phyloP scores from a whole-genome alignment of 1,284 basidiomycete genomes.

The Pascua guehoae region DNA sequence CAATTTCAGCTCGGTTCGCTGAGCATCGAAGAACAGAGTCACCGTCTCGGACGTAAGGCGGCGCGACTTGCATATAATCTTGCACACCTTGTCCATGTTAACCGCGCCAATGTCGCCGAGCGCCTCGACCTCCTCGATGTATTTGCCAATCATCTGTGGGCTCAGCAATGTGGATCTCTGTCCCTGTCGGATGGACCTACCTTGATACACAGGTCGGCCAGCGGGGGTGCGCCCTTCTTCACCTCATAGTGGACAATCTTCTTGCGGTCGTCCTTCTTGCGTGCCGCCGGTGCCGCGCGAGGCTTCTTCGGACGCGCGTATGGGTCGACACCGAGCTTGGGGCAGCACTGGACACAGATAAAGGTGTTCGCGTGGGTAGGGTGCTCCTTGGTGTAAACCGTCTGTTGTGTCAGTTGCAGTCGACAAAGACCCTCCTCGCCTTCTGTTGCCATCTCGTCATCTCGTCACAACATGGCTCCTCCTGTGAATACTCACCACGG shows the following conservation, averaged over 20 bases:
- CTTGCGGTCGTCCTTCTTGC: slow-evolving; percentile 37
- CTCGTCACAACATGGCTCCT: not conserved
- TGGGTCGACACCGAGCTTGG: slow-evolving; percentile 68
- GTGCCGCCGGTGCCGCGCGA: slow-evolving; percentile 55
- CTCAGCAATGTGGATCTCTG: not conserved
- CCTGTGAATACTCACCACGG: slow-evolving; percentile 62
- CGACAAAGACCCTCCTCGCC: too few relatives aligned
- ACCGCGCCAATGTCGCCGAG: slow-evolving; percentile 77
- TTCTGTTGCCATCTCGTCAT: not conserved
- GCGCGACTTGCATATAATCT: slow-evolving; percentile 80
- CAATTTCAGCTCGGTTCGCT: slow-evolving; percentile 66
- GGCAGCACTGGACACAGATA: slow-evolving; percentile 75
- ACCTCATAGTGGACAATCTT: slow-evolving; percentile 67
- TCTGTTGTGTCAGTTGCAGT: slow-evolving; percentile 53
- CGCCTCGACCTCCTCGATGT: slow-evolving; percentile 86
- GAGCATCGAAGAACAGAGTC: slow-evolving; percentile 73
- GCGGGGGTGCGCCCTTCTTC: slow-evolving; percentile 59
- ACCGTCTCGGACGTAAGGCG: slow-evolving; percentile 76
- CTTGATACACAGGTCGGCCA: slow-evolving; percentile 75
- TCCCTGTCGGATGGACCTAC: slow-evolving; percentile 46
- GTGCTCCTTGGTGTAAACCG: slow-evolving; percentile 68
- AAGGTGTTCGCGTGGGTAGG: slow-evolving; percentile 64
- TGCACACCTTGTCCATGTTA: slow-evolving; percentile 77
- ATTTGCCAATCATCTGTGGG: slow-evolving; percentile 68
- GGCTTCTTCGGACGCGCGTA: slow-evolving; percentile 67